Percentiles rank a stretch among this genome's conserved stretches.
These are phyloP conservation scores for Ogataea neopini DNA, from an alignment of 805 yeast species.

Conservation along the genomic window DNA sequence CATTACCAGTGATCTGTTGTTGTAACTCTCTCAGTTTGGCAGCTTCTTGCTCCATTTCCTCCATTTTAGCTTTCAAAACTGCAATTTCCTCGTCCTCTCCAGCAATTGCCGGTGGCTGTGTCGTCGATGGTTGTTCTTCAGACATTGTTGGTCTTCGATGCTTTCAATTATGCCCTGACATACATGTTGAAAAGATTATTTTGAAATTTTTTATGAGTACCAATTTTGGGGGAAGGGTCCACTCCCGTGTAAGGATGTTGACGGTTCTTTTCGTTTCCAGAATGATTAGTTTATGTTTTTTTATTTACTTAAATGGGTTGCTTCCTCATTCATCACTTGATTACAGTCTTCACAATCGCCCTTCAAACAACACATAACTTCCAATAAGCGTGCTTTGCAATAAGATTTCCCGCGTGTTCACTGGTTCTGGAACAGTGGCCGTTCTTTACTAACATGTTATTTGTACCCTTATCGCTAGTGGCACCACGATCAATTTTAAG, in stretches of 20 bases:
- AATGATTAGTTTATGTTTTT: neutral
- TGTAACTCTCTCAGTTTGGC: constrained; percentile 62
- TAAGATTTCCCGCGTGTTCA: neutral
- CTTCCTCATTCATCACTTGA: no score
- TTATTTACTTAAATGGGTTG: no score
- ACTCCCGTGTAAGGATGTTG: neutral
- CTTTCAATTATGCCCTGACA: no score
- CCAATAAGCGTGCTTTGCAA: no score
- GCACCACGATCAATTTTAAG: neutral
- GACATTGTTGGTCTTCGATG: no score
- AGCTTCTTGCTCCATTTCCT: constrained; percentile 63
- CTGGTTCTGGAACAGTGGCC: neutral
- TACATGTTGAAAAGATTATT: no score
- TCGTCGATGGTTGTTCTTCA: neutral
- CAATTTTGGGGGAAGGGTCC: no score
- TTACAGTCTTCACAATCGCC: no score
- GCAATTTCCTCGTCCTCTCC: constrained; percentile 30
- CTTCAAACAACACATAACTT: no score
- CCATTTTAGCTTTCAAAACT: constrained; percentile 46
- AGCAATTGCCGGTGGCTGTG: neutral
- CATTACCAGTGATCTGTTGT: constrained; percentile 28
- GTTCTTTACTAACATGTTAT: neutral
- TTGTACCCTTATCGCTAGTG: neutral
- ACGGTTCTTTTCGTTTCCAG: no score
- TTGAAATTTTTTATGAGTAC: neutral